Evolutionary conservation across 306 rosid species (phyloP).

Genomic region (Benincasa hispida): DNA sequence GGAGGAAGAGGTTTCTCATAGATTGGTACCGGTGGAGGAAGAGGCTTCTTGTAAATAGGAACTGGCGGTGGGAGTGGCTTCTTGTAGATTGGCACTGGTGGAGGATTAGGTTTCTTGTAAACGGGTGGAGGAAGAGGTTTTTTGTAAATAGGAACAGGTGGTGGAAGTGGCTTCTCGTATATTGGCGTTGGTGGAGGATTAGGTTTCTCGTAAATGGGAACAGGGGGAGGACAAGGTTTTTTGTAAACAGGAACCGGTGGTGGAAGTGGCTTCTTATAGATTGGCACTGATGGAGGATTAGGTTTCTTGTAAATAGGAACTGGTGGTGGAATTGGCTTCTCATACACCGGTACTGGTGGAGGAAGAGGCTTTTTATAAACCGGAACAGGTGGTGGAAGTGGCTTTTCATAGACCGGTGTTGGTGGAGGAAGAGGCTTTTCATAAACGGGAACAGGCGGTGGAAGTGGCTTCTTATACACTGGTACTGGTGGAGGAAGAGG

Average conservation of each 20-base stretch:
- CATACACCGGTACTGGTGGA: background rate
- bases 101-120: constrained; percentile 9
- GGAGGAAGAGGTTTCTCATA: constrained; percentile 14
- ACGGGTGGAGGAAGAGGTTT: constrained; percentile 19
- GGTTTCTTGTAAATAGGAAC: background rate
- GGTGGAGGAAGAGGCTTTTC: constrained; percentile 6
- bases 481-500: constrained; percentile 12
- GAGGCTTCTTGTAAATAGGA: constrained; percentile 7
- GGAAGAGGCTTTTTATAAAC: background rate
- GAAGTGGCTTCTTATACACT: background rate
- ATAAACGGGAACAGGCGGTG: background rate
- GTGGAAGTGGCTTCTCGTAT: constrained; percentile 16
- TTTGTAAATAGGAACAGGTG: background rate
- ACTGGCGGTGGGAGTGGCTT: constrained; percentile 26
- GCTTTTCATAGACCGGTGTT: background rate
- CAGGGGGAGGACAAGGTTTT: constrained; percentile 14
- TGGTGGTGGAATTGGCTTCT: background rate
- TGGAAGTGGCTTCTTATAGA: background rate
- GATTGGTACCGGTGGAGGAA: constrained; percentile 4
- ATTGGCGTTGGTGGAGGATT: constrained; percentile 1
- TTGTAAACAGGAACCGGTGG: background rate
- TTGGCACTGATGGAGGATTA: background rate
- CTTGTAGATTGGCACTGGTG: background rate
- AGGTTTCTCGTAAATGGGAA: background rate
- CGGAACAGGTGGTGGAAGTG: constrained; percentile 1